Percentiles rank a stretch among this genome's conserved stretches.
These are phyloP conservation scores for Mortierella sp. DNA, from an alignment of 371 early-diverging fungal genomes.

Conservation along the genomic window DNA sequence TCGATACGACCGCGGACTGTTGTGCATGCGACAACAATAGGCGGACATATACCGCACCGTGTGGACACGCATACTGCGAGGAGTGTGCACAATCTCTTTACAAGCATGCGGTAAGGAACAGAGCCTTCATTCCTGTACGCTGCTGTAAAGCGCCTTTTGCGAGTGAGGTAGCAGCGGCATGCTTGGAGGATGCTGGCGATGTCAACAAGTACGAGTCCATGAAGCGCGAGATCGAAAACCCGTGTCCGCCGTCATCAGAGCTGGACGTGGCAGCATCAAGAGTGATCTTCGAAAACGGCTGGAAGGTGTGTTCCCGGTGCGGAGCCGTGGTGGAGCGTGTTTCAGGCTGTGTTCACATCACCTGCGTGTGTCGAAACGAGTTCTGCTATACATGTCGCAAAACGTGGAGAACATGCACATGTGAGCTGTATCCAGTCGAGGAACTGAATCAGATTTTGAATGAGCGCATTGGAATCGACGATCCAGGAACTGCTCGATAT, in stretches of 20 bases:
- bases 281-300: conserved; percentile 22
- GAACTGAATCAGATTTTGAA: conserved; percentile 33
- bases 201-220: conserved; percentile 15
- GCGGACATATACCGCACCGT: conserved; percentile 19
- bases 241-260: conserved; percentile 16
- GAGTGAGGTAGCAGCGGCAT: neutral
- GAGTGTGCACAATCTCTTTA: conserved; percentile 30
- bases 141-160: conserved; percentile 24
- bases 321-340: conserved; percentile 36
- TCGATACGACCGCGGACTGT: conserved; percentile 22
- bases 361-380: conserved; percentile 29
- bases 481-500: conserved; percentile 19
- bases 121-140: conserved; percentile 35
- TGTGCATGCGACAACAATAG: conserved; percentile 10
- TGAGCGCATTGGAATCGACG: conserved; percentile 28
- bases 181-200: conserved; percentile 9
- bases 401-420: conserved; percentile 26
- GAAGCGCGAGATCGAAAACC: conserved; percentile 30
- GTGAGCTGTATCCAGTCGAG: conserved; percentile 32
- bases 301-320: conserved; percentile 36
- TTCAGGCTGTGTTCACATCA: conserved; percentile 36
- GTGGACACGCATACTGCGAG: conserved; percentile 31
- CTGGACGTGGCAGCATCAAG: conserved; percentile 20
- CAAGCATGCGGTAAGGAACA: conserved; percentile 22
- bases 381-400: conserved; percentile 36